phyloP scores from a whole-genome alignment of 2,329 filamentous ascomycete species.

The Sporothrix luriei region DNA sequence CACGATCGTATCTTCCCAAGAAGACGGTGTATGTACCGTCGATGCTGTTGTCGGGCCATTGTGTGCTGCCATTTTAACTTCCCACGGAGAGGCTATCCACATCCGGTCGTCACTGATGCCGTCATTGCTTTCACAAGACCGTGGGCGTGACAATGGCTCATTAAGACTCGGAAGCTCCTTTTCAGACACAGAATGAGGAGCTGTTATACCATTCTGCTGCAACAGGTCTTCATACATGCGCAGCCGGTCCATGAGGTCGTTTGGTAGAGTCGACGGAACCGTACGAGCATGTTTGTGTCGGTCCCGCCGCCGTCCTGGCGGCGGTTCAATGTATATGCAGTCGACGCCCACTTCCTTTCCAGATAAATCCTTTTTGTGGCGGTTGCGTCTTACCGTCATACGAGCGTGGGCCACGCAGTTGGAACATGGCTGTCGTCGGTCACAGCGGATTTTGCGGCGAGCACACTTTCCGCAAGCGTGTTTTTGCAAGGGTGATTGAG shows the following conservation, averaged over 20 bases:
- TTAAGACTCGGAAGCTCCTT: neutral
- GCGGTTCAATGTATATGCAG: conserved; percentile 39
- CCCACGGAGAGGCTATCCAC: conserved; percentile 38
- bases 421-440: conserved; percentile 34
- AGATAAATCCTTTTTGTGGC: neutral
- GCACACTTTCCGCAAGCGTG: conserved; percentile 35
- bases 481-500: neutral
- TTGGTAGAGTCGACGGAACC: conserved; percentile 36
- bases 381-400: neutral
- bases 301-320: conserved; percentile 30
- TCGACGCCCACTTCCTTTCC: neutral
- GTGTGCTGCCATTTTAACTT: conserved; percentile 26
- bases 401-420: conserved; percentile 34
- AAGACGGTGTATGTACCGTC: conserved; percentile 4
- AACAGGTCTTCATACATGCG: conserved; percentile 41
- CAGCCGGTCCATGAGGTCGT: conserved; percentile 39
- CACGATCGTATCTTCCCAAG: neutral
- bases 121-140: neutral
- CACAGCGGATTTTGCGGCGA: conserved; percentile 36
- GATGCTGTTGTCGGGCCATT: neutral
- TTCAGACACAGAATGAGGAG: conserved; percentile 20
- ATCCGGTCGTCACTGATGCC: conserved; percentile 33
- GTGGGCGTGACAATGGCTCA: neutral
- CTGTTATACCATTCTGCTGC: conserved; percentile 37
- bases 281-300: conserved; percentile 38